Evolutionary conservation across 2,329 filamentous ascomycete genomes (phyloP).

Genomic region (Clathrospora elynae): DNA sequence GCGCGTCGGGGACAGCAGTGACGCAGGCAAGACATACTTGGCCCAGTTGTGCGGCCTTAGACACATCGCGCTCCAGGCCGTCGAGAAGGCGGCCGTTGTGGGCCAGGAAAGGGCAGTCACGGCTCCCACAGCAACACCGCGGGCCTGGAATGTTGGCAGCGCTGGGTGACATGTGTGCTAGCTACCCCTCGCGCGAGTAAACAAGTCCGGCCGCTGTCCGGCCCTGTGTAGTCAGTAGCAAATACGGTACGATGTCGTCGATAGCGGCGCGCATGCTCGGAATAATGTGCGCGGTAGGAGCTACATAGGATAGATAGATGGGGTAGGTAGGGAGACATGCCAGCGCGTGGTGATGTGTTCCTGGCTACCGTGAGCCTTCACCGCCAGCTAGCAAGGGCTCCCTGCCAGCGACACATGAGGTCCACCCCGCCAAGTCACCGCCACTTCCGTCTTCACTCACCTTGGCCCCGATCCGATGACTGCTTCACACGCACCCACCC

Average conservation of each 20-base stretch:
- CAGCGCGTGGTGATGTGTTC: conserved; percentile 16
- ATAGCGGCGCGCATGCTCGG: conserved; percentile 30
- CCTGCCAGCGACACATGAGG: conserved; percentile 16
- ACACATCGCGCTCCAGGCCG: conserved; percentile 84
- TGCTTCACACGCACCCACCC: conserved; percentile 7
- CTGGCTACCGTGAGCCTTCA: conserved; percentile 16
- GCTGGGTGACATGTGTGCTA: conserved; percentile 27
- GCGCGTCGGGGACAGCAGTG: conserved; percentile 11
- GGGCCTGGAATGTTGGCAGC: conserved; percentile 40
- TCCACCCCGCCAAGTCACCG: conserved; percentile 21
- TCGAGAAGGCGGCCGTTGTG: conserved; percentile 80
- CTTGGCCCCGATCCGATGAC: conserved; percentile 7
- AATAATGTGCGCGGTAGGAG: conserved; percentile 1
- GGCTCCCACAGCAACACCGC: conserved; percentile 82
- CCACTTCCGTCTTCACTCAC: conserved; percentile 12
- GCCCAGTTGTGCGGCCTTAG: conserved; percentile 82
- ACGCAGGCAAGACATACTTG: conserved; percentile 67
- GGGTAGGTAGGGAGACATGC: conserved; percentile 1
- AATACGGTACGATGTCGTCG: conserved; percentile 7
- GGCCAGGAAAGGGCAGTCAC: conserved; percentile 77
- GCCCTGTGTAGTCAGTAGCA: conserved; percentile 5
- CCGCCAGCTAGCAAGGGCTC: conserved; percentile 12
- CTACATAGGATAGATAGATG: conserved; percentile 15
- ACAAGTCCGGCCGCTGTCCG: background rate
- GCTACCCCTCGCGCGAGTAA: conserved; percentile 11